Conservation (phyloP, 768 basidiomycete species). For the Amanita fuliginea region DNA sequence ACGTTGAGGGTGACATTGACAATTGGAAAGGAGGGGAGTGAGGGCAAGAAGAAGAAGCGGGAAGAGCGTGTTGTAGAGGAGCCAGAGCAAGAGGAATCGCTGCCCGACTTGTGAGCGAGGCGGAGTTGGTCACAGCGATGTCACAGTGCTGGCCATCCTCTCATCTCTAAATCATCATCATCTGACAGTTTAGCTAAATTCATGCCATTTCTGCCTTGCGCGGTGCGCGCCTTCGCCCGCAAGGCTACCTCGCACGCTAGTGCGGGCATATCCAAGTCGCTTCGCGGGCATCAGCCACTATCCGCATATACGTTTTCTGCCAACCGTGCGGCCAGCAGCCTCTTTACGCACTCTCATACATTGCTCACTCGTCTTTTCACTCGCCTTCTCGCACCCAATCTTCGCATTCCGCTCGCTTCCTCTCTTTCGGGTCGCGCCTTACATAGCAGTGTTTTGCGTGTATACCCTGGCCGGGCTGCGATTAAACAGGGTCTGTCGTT, state of each 20-base stretch:
- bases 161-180: neutral
- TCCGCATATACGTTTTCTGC: neutral
- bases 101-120: neutral
- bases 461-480: constrained; percentile 12
- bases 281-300: neutral
- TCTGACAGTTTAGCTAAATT: too few relatives aligned
- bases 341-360: constrained; percentile 44
- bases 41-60: neutral
- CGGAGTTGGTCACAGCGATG: too few relatives aligned
- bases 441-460: constrained; percentile 21
- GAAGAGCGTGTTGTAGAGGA: constrained; percentile 14
- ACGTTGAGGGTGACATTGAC: constrained; percentile 48
- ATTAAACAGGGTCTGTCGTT: constrained; percentile 49
- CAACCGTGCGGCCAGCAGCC: constrained; percentile 18
- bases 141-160: neutral
- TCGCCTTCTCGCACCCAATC: constrained; percentile 47
- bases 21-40: constrained; percentile 38
- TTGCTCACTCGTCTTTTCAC: constrained; percentile 44
- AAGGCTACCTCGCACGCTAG: constrained; percentile 3
- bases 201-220: neutral
- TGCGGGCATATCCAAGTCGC: neutral
- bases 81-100: constrained; percentile 22
- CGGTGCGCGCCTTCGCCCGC: constrained; percentile 2
- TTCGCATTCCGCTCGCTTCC: constrained; percentile 17
- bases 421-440: constrained; percentile 17